A percentile compares a stretch with the other conserved stretches of the same genome.
Conservation (phyloP, 2,329 filamentous ascomycete species). For the Stachybotrys chartarum region DNA sequence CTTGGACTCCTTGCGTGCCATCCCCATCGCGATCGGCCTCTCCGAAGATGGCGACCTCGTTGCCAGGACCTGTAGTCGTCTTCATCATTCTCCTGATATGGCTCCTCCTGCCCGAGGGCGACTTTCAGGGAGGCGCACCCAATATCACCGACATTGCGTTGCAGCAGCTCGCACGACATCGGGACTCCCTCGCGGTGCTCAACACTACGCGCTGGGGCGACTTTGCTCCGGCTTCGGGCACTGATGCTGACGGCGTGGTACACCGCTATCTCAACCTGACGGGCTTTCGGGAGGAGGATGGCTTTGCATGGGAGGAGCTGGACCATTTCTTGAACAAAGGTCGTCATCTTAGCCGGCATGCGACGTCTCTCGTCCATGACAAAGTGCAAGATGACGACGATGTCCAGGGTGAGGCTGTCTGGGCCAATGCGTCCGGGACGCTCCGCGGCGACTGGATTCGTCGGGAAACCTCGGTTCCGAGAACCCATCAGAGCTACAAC, state of each 20-base stretch:
- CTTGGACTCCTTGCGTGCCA: not conserved
- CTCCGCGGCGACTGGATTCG: constrained; percentile 71
- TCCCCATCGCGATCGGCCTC: not conserved
- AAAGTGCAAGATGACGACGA: constrained; percentile 32
- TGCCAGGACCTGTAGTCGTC: not conserved
- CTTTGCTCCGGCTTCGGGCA: constrained; percentile 34
- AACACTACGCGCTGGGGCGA: constrained; percentile 54
- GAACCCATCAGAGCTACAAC: constrained; percentile 48
- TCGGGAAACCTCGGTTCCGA: constrained; percentile 38
- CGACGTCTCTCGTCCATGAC: constrained; percentile 30
- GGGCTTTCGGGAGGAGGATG: constrained; percentile 67
- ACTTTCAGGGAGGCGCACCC: constrained; percentile 23
- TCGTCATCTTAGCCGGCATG: constrained; percentile 51
- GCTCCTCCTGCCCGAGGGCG: constrained; percentile 29
- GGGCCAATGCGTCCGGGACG: constrained; percentile 71
- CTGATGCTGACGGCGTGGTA: not conserved
- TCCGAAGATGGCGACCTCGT: not conserved
- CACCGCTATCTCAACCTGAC: constrained; percentile 60
- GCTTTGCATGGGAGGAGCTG: constrained; percentile 72
- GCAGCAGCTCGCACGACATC: constrained; percentile 43
- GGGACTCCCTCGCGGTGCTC: constrained; percentile 43
- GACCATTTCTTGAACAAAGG: constrained; percentile 58
- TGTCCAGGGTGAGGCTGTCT: constrained; percentile 42
- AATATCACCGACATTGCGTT: constrained; percentile 27
- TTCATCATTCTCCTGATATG: constrained; percentile 15